Conservation (phyloP, 2,329 filamentous ascomycete species). For the Ophiostoma sp. region DNA sequence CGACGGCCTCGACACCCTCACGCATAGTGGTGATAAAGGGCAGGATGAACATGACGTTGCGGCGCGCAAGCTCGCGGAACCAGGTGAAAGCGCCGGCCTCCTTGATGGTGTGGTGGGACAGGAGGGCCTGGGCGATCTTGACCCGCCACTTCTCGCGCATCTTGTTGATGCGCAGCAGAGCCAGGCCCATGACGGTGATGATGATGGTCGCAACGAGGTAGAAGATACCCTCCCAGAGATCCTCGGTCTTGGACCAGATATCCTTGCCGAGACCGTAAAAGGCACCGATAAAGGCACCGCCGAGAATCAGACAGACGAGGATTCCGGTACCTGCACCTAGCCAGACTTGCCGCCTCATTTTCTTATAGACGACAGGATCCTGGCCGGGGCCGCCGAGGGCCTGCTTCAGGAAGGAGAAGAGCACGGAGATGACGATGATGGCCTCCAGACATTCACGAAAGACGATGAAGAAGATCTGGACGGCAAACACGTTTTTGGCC, state of each 20-base stretch:
- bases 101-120: conserved; percentile 40
- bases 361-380: conserved; percentile 60
- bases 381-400: conserved; percentile 60
- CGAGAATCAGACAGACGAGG: conserved; percentile 56
- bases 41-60: conserved; percentile 79
- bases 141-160: conserved; percentile 82
- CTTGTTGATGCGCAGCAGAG: conserved; percentile 73
- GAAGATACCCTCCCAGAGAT: conserved; percentile 78
- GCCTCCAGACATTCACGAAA: conserved; percentile 82
- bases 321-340: conserved; percentile 54
- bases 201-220: conserved; percentile 68
- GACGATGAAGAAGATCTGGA: conserved; percentile 83
- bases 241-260: conserved; percentile 61
- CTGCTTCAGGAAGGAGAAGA: conserved; percentile 80
- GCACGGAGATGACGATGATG: conserved; percentile 78
- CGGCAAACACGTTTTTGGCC: conserved; percentile 66
- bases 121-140: conserved; percentile 68
- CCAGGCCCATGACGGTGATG: conserved; percentile 75
- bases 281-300: conserved; percentile 59
- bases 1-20: conserved; percentile 78
- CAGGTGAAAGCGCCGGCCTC: conserved; percentile 30
- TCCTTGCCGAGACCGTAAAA: conserved; percentile 65
- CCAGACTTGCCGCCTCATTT: conserved; percentile 67
- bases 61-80: conserved; percentile 54
- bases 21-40: conserved; percentile 84